These are phyloP conservation scores for Coemansia interrupta DNA, from an alignment of 192 early-diverging fungal species.

Conservation along the genomic window DNA sequence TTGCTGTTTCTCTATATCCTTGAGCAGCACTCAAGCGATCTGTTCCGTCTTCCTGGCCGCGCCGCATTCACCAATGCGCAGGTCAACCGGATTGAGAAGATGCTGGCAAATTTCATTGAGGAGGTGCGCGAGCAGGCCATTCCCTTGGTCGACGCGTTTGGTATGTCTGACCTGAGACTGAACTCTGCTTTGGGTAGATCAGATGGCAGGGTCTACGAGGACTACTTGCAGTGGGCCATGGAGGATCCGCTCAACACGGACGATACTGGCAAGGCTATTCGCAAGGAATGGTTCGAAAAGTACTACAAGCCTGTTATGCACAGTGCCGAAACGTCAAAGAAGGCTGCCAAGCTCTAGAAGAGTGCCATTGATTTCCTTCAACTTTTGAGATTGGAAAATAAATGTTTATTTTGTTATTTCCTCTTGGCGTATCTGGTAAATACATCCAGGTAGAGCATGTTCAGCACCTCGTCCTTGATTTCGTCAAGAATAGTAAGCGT, in stretches of 20 bases:
- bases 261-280: constrained; percentile 22
- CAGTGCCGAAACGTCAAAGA: constrained; percentile 10
- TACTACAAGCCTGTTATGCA: constrained; percentile 47
- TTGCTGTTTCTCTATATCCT: constrained; percentile 64
- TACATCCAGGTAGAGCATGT: constrained; percentile 50
- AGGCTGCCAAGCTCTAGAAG: constrained; percentile 19
- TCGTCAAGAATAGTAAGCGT: constrained; percentile 50
- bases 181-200: constrained; percentile 73
- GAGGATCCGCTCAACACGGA: constrained; percentile 69
- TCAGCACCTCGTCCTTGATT: constrained; percentile 46
- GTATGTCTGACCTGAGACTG: constrained; percentile 69
- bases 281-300: constrained; percentile 41
- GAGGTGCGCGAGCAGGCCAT: constrained; percentile 74
- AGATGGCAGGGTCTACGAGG: constrained; percentile 79
- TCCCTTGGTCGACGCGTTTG: constrained; percentile 76
- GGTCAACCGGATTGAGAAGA: constrained; percentile 50
- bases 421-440: constrained; percentile 42
- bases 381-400: too few species aligned
- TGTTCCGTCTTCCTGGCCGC: constrained; percentile 60
- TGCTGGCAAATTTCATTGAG: constrained; percentile 56
- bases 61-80: constrained; percentile 57
- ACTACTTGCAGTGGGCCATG: constrained; percentile 69
- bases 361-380: not conserved
- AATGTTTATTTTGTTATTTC: constrained; percentile 21
- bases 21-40: constrained; percentile 56